Evolutionary conservation across 1,139 yeast species (phyloP).

Genomic region (Hansenula sp.): DNA sequence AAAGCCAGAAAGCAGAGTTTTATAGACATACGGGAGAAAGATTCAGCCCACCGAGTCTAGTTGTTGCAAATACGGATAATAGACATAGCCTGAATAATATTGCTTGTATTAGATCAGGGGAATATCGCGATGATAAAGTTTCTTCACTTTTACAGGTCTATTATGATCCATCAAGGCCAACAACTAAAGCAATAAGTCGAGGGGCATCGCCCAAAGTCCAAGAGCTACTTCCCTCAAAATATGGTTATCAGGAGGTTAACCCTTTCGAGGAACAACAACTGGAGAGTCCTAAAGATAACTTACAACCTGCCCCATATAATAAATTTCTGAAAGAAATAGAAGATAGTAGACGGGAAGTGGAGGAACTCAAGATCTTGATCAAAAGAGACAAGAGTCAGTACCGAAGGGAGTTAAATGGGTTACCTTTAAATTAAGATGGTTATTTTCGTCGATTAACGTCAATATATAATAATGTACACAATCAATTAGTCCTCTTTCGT

Average conservation of each 20-base stretch:
- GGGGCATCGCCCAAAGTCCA: background rate
- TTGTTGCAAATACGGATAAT: no score
- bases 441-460: no score
- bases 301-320: background rate
- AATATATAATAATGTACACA: no score
- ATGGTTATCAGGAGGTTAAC: no score
- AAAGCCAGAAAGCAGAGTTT: no score
- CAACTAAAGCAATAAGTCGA: background rate
- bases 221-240: background rate
- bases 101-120: background rate
- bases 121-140: background rate
- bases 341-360: conserved; percentile 1
- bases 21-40: no score
- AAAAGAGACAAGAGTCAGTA: conserved; percentile 4
- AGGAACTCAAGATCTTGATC: conserved; percentile 2
- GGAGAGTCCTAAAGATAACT: background rate
- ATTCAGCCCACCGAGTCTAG: no score
- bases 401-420: conserved; percentile 1
- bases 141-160: background rate
- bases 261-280: background rate
- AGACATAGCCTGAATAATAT: background rate
- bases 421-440: background rate
- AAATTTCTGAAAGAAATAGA: background rate
- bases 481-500: no score
- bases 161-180: background rate